Evolutionary conservation across 441 rosid species (phyloP).

Genomic region (Melastoma candidum): DNA sequence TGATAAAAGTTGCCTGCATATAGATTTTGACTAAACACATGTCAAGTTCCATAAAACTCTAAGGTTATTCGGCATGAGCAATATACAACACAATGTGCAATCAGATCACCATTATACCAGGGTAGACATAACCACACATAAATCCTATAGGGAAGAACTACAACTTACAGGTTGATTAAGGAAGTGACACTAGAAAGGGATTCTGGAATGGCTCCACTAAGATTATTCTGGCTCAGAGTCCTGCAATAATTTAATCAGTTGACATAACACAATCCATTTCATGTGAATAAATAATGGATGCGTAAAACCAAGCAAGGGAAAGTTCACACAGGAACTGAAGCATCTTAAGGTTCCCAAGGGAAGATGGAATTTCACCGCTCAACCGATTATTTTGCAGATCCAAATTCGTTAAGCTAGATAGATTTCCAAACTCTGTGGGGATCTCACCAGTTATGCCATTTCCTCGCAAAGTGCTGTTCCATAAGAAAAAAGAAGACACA

Average conservation of each 20-base stretch:
- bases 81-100: neutral
- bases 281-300: constrained; percentile 11
- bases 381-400: constrained; percentile 78
- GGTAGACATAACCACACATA: constrained; percentile 3
- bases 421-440: constrained; percentile 76
- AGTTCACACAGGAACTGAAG: constrained; percentile 85
- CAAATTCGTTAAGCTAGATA: constrained; percentile 69
- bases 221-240: constrained; percentile 78
- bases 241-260: constrained; percentile 28
- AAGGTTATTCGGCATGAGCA: neutral
- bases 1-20: constrained; percentile 67
- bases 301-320: constrained; percentile 6
- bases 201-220: constrained; percentile 62
- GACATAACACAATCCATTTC: constrained; percentile 5
- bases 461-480: constrained; percentile 72
- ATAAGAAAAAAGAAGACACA: constrained; percentile 10
- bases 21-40: neutral
- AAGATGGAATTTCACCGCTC: constrained; percentile 66
- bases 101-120: neutral
- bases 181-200: constrained; percentile 49
- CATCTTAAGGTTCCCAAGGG: constrained; percentile 67
- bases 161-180: constrained; percentile 69
- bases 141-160: neutral
- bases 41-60: neutral
- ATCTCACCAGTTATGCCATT: constrained; percentile 79